Percentiles rank a stretch among this genome's conserved stretches.
Evolutionary conservation across 257 asterid genomes (phyloP).

Genomic region (Ehretia macrophylla): DNA sequence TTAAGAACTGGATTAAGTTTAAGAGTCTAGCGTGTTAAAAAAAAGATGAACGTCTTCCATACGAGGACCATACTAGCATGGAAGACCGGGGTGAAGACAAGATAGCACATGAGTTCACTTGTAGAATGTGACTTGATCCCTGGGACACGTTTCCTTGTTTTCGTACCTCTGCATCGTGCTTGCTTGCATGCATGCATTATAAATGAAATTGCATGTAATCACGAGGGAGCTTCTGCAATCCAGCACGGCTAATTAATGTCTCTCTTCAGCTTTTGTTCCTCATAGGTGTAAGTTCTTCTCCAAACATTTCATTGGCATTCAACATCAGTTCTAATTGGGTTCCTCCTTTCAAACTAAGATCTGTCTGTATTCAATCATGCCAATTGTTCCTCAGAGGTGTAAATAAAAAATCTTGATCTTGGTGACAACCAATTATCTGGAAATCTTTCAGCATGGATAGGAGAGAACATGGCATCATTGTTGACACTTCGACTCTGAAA

Average conservation of each 20-base stretch:
- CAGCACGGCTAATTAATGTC: neutral
- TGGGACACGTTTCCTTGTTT: too few relatives aligned
- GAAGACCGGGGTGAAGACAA: too few relatives aligned
- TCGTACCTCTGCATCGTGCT: too few relatives aligned
- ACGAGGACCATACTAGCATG: too few relatives aligned
- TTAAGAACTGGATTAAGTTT: too few relatives aligned
- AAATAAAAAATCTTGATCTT: slow-evolving; percentile 24
- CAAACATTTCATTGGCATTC: slow-evolving; percentile 5
- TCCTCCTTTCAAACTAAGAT: slow-evolving; percentile 23
- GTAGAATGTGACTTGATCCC: too few relatives aligned
- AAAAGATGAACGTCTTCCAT: too few relatives aligned
- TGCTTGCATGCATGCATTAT: too few relatives aligned
- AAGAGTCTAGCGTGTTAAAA: too few relatives aligned
- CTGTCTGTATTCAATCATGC: slow-evolving; percentile 15
- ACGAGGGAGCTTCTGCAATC: neutral
- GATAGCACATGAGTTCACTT: too few relatives aligned
- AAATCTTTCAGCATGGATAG: slow-evolving; percentile 32
- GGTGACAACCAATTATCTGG: slow-evolving; percentile 36
- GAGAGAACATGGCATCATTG: slow-evolving; percentile 16
- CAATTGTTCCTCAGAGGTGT: slow-evolving; percentile 25
- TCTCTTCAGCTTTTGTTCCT: neutral
- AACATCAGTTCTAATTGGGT: slow-evolving; percentile 21
- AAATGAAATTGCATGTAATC: too few relatives aligned
- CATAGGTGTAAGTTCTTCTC: neutral
- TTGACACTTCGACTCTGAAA: slow-evolving; percentile 28